Conservation (phyloP, 768 basidiomycete genomes). For the Hysterangium stoloniferum region DNA sequence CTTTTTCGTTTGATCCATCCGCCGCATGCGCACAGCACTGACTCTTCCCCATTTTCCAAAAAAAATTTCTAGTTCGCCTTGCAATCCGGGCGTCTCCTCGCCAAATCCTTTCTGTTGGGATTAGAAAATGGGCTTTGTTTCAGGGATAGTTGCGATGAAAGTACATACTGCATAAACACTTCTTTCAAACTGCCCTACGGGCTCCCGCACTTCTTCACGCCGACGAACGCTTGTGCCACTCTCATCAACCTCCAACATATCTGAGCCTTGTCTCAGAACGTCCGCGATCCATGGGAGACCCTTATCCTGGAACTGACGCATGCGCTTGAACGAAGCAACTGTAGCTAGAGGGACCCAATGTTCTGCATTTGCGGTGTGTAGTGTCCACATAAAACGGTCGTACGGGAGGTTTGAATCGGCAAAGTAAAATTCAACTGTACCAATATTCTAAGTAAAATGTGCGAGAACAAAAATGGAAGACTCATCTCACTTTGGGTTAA, state of each 20-base stretch:
- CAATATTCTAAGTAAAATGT: neutral
- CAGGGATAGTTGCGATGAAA: no score
- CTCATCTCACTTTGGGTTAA: slow-evolving; percentile 5
- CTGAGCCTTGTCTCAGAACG: slow-evolving; percentile 45
- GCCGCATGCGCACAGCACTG: slow-evolving; percentile 82
- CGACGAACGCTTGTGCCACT: slow-evolving; percentile 67
- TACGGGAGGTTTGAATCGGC: slow-evolving; percentile 93
- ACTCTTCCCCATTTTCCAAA: slow-evolving; percentile 71
- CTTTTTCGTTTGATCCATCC: slow-evolving; percentile 65
- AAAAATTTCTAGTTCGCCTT: slow-evolving; percentile 69
- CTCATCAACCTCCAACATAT: slow-evolving; percentile 66
- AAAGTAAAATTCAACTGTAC: slow-evolving; percentile 90
- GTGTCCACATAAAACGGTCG: slow-evolving; percentile 95
- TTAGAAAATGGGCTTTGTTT: no score
- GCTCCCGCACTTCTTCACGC: slow-evolving; percentile 65
- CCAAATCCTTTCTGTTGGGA: slow-evolving; percentile 89
- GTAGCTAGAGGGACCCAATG: slow-evolving; percentile 89
- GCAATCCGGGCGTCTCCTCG: slow-evolving; percentile 53
- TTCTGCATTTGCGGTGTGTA: slow-evolving; percentile 70
- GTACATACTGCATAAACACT: slow-evolving; percentile 87
- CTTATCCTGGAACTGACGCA: slow-evolving; percentile 58
- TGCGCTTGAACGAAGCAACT: slow-evolving; percentile 91
- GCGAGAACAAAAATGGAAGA: neutral
- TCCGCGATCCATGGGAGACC: slow-evolving; percentile 65
- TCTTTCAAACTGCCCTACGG: slow-evolving; percentile 71